phyloP scores from a whole-genome alignment of 2,329 filamentous ascomycete species.

The Scedosporium apiospermum region DNA sequence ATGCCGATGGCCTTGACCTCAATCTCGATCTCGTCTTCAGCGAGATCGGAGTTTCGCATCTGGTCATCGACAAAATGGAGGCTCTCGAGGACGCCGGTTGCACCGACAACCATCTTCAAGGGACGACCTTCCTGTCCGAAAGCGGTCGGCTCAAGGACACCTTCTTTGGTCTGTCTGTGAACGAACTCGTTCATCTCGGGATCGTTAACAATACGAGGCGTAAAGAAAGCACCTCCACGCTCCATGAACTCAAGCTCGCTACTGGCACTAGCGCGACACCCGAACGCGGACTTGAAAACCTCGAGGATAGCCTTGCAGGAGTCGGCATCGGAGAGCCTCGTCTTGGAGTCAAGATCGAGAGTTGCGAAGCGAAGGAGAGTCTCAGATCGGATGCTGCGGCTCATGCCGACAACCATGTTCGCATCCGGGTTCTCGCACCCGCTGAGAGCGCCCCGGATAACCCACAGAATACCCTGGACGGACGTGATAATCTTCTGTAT shows the following conservation, averaged over 20 bases:
- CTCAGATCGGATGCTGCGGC: slow-evolving; percentile 36
- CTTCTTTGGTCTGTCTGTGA: slow-evolving; percentile 29
- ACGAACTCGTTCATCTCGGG: slow-evolving; percentile 31
- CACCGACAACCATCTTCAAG: slow-evolving; percentile 28
- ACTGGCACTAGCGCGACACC: slow-evolving; percentile 18
- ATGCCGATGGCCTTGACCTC: slow-evolving; percentile 32
- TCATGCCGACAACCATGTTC: slow-evolving; percentile 35
- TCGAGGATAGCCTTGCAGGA: slow-evolving; percentile 22
- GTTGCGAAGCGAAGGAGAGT: slow-evolving; percentile 32
- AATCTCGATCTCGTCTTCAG: slow-evolving; percentile 29
- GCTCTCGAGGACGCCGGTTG: slow-evolving; percentile 26
- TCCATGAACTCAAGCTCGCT: slow-evolving; percentile 34
- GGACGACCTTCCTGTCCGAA: slow-evolving; percentile 27
- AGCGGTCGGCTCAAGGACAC: slow-evolving; percentile 24
- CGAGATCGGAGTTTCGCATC: slow-evolving; percentile 16
- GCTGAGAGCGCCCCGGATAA: slow-evolving; percentile 27
- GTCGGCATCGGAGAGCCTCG: slow-evolving; percentile 11
- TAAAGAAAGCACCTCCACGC: slow-evolving; percentile 26
- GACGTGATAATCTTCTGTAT: slow-evolving; percentile 25
- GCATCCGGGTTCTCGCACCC: slow-evolving; percentile 25
- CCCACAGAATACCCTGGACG: slow-evolving; percentile 28
- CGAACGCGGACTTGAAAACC: slow-evolving; percentile 27
- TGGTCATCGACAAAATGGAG: slow-evolving; percentile 29
- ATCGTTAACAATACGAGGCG: slow-evolving; percentile 29
- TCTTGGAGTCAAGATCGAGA: slow-evolving; percentile 29